Conservation (phyloP, 2,329 filamentous ascomycete species). For the Trichophyton verrucosum region DNA sequence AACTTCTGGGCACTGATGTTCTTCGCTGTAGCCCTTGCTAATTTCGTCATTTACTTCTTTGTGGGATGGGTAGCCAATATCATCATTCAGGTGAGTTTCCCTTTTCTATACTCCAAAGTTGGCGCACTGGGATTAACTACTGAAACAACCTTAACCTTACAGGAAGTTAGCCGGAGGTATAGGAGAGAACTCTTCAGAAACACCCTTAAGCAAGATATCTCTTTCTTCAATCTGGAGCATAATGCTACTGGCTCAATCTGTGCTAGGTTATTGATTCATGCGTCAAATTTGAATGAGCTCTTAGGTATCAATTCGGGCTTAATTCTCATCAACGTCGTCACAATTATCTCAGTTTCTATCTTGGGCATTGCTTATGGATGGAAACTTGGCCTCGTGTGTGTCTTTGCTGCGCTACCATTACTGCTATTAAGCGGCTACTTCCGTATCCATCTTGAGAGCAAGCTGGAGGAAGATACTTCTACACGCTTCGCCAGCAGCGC, state of each 20-base stretch:
- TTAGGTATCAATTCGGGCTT: slow-evolving; percentile 80
- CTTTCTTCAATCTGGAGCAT: slow-evolving; percentile 56
- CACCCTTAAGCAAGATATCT: slow-evolving; percentile 54
- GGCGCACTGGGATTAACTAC: too few species aligned
- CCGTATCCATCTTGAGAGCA: slow-evolving; percentile 50
- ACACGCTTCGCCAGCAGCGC: slow-evolving; percentile 41
- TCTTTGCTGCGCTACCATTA: slow-evolving; percentile 52
- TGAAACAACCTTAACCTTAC: slow-evolving; percentile 49
- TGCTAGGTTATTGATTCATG: slow-evolving; percentile 64
- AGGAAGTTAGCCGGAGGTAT: slow-evolving; percentile 33
- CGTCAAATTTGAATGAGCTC: slow-evolving; percentile 75
- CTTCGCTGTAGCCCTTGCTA: slow-evolving; percentile 48
- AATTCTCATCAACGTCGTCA: slow-evolving; percentile 61
- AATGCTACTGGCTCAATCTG: slow-evolving; percentile 62
- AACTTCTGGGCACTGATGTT: slow-evolving; percentile 47
- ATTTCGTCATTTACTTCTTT: slow-evolving; percentile 48
- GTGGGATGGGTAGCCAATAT: slow-evolving; percentile 52
- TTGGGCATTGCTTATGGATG: slow-evolving; percentile 61
- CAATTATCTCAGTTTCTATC: slow-evolving; percentile 55
- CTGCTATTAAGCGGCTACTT: slow-evolving; percentile 57
- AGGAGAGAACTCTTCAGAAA: slow-evolving; percentile 46
- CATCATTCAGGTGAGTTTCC: slow-evolving; percentile 51
- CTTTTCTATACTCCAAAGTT: slow-evolving; percentile 30
- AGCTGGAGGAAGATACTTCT: slow-evolving; percentile 44
- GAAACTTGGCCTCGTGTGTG: slow-evolving; percentile 62